Evolutionary conservation across 2,329 filamentous ascomycete genomes (phyloP), one percentile per base, ranked within the genome.

Genomic region (Colletotrichum paranaense): DNA sequence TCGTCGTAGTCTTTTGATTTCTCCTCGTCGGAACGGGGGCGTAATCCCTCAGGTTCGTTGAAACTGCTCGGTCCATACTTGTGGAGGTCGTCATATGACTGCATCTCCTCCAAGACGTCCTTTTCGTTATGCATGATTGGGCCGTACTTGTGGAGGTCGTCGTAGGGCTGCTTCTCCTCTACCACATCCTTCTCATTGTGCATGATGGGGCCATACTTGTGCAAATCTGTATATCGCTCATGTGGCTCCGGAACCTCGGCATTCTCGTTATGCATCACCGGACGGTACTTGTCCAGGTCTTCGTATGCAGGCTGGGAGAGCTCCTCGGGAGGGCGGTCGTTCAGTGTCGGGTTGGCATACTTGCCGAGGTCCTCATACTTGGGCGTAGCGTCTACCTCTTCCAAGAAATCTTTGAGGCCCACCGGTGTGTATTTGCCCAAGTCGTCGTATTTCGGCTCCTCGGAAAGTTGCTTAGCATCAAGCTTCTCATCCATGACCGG

Each of bases 1-100:
- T 86, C 81, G 4, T 80, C 74, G 74, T 86, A 86, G 16, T 79
- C 75, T 70, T 83, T 82, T n/a, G 85, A 86, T 24, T 78, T 73
- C 62, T 86, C 84, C 28, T 85, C 83, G 1, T 76, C 71, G 1
- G 79, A 81, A 22, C 76, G 69, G 4, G 76, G 70, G 24, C 74
- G 79, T 19, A 81, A 73, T 3, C 81, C 81, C 67, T 83, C 80
- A 1, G 83, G 82, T 66, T 84, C 81, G 38, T 85, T 84, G 77
- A 80, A 83, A 5, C 67, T 70, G 16, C 83, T 77, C 3, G 82
- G 80, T 1, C 79, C 79, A 73, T 85, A 85, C 12, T 79, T 68
- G 46, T 81, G 73, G 11, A 84, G 77, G 65, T 85, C 82, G 1
- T 85, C 80, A 65, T 86, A 87, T 2, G 82, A 75, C 68, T 81